Evolutionary conservation across 306 rosid species (phyloP).

Genomic region (Adenanthera pavonina): DNA sequence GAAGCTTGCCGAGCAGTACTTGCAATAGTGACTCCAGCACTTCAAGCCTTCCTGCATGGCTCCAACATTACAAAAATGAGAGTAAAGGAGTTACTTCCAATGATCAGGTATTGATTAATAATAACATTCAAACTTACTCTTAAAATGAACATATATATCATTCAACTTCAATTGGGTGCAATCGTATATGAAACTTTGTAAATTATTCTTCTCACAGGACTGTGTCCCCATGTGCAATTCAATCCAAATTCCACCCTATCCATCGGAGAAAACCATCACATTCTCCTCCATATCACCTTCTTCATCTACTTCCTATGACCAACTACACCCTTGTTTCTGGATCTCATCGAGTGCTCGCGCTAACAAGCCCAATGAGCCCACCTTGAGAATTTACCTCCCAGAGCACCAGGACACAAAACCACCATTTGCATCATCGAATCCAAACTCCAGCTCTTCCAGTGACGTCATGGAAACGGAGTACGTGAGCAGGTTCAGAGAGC

Average conservation of each 20-base stretch:
- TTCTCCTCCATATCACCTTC: constrained; percentile 71
- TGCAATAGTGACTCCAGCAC: constrained; percentile 66
- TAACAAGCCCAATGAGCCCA: constrained; percentile 47
- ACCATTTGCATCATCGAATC: constrained; percentile 52
- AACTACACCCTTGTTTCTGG: constrained; percentile 56
- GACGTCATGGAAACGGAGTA: constrained; percentile 74
- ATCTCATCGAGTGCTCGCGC: constrained; percentile 33
- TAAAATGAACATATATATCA: background rate
- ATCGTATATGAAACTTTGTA: constrained; percentile 29
- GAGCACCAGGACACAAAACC: constrained; percentile 45
- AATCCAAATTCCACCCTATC: constrained; percentile 60
- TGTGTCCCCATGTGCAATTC: constrained; percentile 71
- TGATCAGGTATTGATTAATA: constrained; percentile 63
- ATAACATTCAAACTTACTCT: constrained; percentile 13
- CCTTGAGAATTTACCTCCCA: constrained; percentile 60
- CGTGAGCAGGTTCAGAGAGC: constrained; percentile 63
- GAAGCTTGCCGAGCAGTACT: constrained; percentile 60
- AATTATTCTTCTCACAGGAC: constrained; percentile 55
- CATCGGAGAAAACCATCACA: constrained; percentile 63
- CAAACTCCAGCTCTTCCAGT: constrained; percentile 72
- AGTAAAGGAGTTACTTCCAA: constrained; percentile 48
- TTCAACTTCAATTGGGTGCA: background rate
- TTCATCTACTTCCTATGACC: constrained; percentile 76
- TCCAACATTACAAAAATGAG: constrained; percentile 87
- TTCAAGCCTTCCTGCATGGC: constrained; percentile 96